phyloP scores from a whole-genome alignment of 169 alveolate genomes.

The Eimeria maxima region DNA sequence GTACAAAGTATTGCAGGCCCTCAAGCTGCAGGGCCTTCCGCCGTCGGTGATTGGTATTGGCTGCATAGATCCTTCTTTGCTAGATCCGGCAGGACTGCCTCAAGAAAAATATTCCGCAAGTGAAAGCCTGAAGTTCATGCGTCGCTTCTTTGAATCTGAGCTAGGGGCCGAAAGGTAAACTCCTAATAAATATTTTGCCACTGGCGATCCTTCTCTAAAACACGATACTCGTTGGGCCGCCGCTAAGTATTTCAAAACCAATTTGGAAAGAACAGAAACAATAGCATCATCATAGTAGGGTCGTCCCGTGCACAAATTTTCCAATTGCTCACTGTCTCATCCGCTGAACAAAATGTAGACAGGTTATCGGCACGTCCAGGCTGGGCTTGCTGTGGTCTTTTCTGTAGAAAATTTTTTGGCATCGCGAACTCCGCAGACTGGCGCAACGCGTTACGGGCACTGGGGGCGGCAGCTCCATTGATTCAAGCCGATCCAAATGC shows the following conservation, averaged over 20 bases:
- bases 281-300: not conserved
- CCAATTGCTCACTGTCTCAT: not conserved
- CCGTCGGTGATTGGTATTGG: slow-evolving; percentile 81
- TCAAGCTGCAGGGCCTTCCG: slow-evolving; percentile 83
- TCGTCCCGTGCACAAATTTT: not conserved
- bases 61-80: slow-evolving; percentile 45
- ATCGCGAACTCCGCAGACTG: slow-evolving; percentile 58
- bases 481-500: not conserved
- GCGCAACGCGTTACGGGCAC: slow-evolving; percentile 65
- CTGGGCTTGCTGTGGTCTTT: not conserved
- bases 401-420: slow-evolving; percentile 60
- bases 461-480: slow-evolving; percentile 69
- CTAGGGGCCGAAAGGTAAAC: slow-evolving; percentile 80
- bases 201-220: not conserved
- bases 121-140: slow-evolving; percentile 67
- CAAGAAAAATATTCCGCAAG: slow-evolving; percentile 35
- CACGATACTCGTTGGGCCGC: not conserved
- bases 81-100: not conserved
- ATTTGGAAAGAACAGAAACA: not conserved
- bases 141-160: slow-evolving; percentile 78
- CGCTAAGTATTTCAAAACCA: not conserved
- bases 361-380: not conserved
- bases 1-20: slow-evolving; percentile 78
- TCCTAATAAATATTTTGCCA: too few relatives aligned
- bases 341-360: not conserved